Percentiles rank a stretch among this genome's conserved stretches.
These are phyloP conservation scores for Ceratocystis huliohia DNA, from an alignment of 2,329 filamentous ascomycete genomes.

Conservation along the genomic window DNA sequence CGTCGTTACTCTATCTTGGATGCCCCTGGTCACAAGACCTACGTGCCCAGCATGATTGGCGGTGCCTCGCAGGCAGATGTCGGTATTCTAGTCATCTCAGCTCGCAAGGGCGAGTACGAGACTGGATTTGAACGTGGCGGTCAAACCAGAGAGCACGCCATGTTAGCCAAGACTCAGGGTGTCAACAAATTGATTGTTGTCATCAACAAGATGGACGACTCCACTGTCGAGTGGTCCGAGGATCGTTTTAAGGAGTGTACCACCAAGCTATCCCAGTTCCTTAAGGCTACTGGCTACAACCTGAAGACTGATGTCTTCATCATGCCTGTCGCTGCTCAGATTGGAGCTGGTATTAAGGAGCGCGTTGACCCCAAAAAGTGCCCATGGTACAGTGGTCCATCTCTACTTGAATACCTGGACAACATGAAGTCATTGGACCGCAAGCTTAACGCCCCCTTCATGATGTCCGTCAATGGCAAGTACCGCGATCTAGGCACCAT, in stretches of 20 bases:
- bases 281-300: constrained; percentile 90
- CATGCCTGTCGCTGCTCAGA: constrained; percentile 92
- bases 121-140: constrained; percentile 94
- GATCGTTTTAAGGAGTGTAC: constrained; percentile 88
- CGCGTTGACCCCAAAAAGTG: constrained; percentile 63
- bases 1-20: constrained; percentile 93
- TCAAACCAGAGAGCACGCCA: constrained; percentile 93
- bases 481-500: constrained; percentile 96
- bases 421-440: constrained; percentile 84
- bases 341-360: constrained; percentile 74
- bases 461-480: constrained; percentile 96
- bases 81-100: constrained; percentile 88
- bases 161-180: constrained; percentile 95
- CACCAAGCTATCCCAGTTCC: constrained; percentile 71
- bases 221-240: constrained; percentile 90
- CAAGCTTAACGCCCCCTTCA: constrained; percentile 94
- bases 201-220: constrained; percentile 99
- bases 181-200: constrained; percentile 92
- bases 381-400: constrained; percentile 80
- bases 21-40: constrained; percentile 94
- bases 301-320: constrained; percentile 85
- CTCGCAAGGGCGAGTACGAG: constrained; percentile 96
- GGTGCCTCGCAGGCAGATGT: constrained; percentile 88
- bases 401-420: constrained; percentile 90
- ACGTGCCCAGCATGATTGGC: constrained; percentile 96